phyloP scores from a whole-genome alignment of 176 grass and related monocot genomes.

The Avena atlantica region DNA sequence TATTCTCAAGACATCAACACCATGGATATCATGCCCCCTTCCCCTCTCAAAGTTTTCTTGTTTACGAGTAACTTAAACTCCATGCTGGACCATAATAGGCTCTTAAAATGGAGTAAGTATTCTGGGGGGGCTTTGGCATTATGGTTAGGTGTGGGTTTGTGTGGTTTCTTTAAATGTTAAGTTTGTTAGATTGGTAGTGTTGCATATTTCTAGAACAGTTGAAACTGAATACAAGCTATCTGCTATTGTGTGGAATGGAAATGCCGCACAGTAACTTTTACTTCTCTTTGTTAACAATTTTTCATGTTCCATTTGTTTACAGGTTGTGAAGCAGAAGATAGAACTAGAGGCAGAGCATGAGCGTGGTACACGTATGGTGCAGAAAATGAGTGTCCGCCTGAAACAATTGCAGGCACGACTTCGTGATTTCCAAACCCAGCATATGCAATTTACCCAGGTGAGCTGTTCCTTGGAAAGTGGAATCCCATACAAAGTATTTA shows the following conservation, averaged over 20 bases:
- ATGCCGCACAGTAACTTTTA: background rate
- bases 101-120: background rate
- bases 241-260: constrained; percentile 8
- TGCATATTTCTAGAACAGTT: constrained; percentile 1
- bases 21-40: background rate
- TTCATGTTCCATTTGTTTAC: constrained; percentile 32
- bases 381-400: constrained; percentile 59
- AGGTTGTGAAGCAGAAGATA: constrained; percentile 77
- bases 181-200: background rate
- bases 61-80: background rate
- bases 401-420: constrained; percentile 75
- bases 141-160: background rate
- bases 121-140: background rate
- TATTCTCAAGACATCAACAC: constrained; percentile 3
- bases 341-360: constrained; percentile 71
- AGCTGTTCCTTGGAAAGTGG: background rate
- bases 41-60: background rate
- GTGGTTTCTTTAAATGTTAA: background rate
- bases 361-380: constrained; percentile 53
- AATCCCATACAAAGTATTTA: background rate
- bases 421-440: constrained; percentile 67
- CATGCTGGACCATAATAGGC: background rate
- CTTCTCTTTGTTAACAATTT: constrained; percentile 26
- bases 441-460: constrained; percentile 78
- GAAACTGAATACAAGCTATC: background rate